Evolutionary conservation across 2,329 filamentous ascomycete genomes (phyloP).

Genomic region (Ophiostoma piceae): DNA sequence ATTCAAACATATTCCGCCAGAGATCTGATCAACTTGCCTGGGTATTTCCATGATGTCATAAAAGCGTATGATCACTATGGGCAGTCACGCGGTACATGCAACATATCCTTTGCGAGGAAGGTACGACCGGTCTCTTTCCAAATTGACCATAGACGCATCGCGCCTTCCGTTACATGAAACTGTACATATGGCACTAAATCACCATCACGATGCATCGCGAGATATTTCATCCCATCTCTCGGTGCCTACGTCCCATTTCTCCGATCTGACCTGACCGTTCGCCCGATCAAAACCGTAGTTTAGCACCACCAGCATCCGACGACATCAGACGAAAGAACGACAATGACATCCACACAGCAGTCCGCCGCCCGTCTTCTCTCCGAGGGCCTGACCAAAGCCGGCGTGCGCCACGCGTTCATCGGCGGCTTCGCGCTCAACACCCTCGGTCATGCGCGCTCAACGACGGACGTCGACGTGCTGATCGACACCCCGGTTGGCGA

Average conservation of each 20-base stretch:
- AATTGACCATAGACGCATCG: too few relatives aligned
- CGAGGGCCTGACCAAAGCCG: not conserved
- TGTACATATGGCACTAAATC: not conserved
- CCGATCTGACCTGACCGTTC: too few relatives aligned
- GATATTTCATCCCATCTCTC: too few relatives aligned
- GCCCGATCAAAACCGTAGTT: too few relatives aligned
- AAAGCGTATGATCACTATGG: not conserved
- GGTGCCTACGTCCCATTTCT: too few relatives aligned
- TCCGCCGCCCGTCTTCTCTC: not conserved
- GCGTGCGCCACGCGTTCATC: not conserved
- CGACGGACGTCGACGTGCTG: not conserved
- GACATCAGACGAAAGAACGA: not conserved
- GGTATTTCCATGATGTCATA: not conserved
- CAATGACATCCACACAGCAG: not conserved
- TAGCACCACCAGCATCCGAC: too few relatives aligned
- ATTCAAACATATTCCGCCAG: too few relatives aligned
- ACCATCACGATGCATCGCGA: not conserved
- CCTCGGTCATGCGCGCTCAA: not conserved
- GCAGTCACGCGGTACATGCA: too few relatives aligned
- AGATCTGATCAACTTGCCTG: too few relatives aligned
- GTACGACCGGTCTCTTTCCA: not conserved
- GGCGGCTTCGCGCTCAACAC: not conserved
- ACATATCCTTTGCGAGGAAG: not conserved
- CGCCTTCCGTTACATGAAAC: too few relatives aligned
- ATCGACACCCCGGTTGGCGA: not conserved